Conservation (phyloP, 768 basidiomycete species). For the Rickenella mellea region DNA sequence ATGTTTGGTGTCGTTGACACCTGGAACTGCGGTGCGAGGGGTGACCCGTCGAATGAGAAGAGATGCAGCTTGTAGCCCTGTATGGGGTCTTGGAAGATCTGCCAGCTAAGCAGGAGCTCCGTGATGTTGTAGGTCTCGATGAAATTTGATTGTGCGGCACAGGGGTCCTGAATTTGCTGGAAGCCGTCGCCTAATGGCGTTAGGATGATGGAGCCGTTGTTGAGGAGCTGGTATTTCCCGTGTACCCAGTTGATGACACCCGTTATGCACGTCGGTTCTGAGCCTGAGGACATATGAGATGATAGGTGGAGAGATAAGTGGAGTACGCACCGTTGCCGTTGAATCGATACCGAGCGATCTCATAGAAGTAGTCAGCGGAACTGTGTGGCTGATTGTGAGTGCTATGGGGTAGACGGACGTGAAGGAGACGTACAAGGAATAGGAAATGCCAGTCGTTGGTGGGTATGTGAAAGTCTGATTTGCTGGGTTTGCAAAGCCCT, state of each 20-base stretch:
- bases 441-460: slow-evolving; percentile 74
- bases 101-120: slow-evolving; percentile 57
- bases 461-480: slow-evolving; percentile 83
- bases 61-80: slow-evolving; percentile 65
- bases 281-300: slow-evolving; percentile 33
- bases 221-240: slow-evolving; percentile 56
- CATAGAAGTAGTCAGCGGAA: slow-evolving; percentile 69
- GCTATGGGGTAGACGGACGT: neutral
- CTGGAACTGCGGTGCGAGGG: slow-evolving; percentile 62
- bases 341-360: slow-evolving; percentile 88
- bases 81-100: slow-evolving; percentile 57
- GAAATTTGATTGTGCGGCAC: slow-evolving; percentile 81
- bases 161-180: slow-evolving; percentile 93
- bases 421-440: slow-evolving; percentile 65
- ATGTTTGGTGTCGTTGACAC: slow-evolving; percentile 72
- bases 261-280: slow-evolving; percentile 81
- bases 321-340: slow-evolving; percentile 61
- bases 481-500: slow-evolving; percentile 82
- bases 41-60: slow-evolving; percentile 69
- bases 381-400: slow-evolving; percentile 25
- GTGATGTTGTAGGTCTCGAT: slow-evolving; percentile 76
- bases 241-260: slow-evolving; percentile 88
- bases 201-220: slow-evolving; percentile 76
- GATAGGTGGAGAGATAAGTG: neutral
- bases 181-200: slow-evolving; percentile 77